Conservation (phyloP, 2,329 filamentous ascomycete species). For the Hirsutella minnesotensis region DNA sequence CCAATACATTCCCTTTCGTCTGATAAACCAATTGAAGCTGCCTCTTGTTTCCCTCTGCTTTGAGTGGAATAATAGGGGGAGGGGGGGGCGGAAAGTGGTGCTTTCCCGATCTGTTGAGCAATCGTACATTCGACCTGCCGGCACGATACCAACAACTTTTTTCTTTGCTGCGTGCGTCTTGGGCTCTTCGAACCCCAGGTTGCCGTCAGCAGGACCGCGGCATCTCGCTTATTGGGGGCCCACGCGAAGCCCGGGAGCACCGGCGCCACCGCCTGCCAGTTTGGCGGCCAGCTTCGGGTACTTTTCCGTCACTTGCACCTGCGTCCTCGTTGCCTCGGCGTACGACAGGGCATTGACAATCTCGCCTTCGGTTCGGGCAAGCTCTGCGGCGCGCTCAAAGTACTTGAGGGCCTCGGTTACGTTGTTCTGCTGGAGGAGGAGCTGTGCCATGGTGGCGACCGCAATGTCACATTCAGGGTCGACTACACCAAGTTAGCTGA, state of each 20-base stretch:
- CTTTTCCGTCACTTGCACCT: constrained; percentile 83
- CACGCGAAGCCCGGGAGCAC: constrained; percentile 24
- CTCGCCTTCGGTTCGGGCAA: constrained; percentile 88
- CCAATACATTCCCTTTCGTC: not conserved
- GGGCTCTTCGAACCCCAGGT: not conserved
- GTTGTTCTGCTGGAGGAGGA: constrained; percentile 94
- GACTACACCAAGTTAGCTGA: constrained; percentile 45
- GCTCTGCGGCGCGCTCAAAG: constrained; percentile 91
- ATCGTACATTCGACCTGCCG: not conserved
- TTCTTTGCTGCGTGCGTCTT: not conserved
- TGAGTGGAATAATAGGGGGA: too few species aligned
- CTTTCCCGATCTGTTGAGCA: not conserved
- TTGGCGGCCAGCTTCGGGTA: constrained; percentile 70
- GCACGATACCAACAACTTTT: not conserved
- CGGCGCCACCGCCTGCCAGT: constrained; percentile 32
- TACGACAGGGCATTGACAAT: constrained; percentile 95
- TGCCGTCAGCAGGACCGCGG: not conserved
- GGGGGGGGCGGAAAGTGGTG: too few species aligned
- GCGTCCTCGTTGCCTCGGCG: constrained; percentile 90
- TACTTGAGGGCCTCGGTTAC: constrained; percentile 90
- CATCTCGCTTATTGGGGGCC: constrained; percentile 15
- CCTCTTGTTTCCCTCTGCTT: not conserved
- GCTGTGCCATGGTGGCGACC: constrained; percentile 95
- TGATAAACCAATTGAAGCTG: not conserved
- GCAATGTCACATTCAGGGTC: constrained; percentile 98